Conservation (phyloP, 148 eudicot genomes). For the Diospyros lotus region DNA sequence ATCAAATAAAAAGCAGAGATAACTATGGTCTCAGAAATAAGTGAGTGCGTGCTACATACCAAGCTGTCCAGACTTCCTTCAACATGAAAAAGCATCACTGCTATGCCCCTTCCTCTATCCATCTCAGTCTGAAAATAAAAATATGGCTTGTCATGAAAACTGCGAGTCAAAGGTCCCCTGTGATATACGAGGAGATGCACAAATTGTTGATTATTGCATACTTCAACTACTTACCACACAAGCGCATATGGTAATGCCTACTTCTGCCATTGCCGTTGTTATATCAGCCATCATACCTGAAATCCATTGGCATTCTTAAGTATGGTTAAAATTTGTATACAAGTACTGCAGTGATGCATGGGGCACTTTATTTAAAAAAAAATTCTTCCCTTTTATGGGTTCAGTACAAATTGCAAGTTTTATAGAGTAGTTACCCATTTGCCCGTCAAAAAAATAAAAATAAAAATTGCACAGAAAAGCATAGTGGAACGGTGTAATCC, state of each 20-base stretch:
- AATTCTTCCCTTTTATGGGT: not conserved
- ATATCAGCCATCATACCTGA: conserved; percentile 86
- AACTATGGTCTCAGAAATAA: not conserved
- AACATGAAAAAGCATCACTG: conserved; percentile 78
- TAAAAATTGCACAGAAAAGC: not conserved
- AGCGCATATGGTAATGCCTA: conserved; percentile 67
- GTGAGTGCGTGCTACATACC: conserved; percentile 35
- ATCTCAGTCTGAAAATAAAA: conserved; percentile 62
- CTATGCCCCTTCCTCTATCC: conserved; percentile 64
- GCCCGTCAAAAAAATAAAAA: too few relatives aligned
- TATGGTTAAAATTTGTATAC: not conserved
- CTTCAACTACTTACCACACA: conserved; percentile 67
- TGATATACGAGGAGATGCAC: not conserved
- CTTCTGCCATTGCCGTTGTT: conserved; percentile 55
- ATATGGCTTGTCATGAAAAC: not conserved
- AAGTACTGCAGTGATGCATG: not conserved
- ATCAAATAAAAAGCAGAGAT: not conserved
- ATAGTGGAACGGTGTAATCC: not conserved
- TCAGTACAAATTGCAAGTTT: not conserved
- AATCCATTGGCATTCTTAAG: not conserved
- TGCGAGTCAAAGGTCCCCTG: not conserved
- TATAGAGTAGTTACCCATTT: too few relatives aligned
- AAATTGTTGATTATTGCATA: not conserved
- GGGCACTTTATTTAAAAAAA: too few relatives aligned
- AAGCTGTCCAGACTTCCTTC: conserved; percentile 71